phyloP scores from a whole-genome alignment of 208 protist genomes.

The Jaenimonas drosophilae region DNA sequence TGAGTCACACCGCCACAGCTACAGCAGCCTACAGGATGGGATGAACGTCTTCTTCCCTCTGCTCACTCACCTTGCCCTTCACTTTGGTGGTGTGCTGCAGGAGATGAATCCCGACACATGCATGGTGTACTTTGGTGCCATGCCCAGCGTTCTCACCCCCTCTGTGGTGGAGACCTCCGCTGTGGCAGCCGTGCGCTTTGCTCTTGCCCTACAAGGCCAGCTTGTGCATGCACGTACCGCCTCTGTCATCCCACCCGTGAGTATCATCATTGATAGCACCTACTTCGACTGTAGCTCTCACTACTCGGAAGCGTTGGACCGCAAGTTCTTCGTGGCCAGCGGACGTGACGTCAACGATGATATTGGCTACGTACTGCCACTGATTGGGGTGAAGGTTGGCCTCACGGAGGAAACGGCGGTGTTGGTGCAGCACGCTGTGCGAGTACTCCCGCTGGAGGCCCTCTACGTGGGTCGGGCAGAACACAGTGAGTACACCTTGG shows the following conservation, averaged over 20 bases:
- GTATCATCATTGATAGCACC: background rate
- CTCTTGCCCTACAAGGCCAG: slow-evolving; percentile 2
- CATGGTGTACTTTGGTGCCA: no score
- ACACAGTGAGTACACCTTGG: slow-evolving; percentile 3
- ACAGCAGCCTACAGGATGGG: no score
- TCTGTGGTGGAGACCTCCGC: no score
- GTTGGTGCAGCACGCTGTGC: slow-evolving; percentile 5
- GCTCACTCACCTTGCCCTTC: no score
- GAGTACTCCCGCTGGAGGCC: slow-evolving; percentile 11
- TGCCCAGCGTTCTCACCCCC: no score
- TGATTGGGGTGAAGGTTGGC: background rate
- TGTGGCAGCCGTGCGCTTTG: slow-evolving; percentile 1
- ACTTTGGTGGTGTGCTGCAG: no score
- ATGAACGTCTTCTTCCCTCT: no score
- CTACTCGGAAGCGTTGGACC: background rate
- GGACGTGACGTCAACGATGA: background rate
- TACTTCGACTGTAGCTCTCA: background rate
- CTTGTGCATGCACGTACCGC: background rate
- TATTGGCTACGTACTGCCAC: background rate
- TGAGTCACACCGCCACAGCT: no score
- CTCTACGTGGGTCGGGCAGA: slow-evolving; percentile 1
- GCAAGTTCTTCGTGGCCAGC: background rate
- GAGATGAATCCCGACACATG: no score
- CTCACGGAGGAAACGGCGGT: slow-evolving; percentile 8
- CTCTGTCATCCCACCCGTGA: background rate